phyloP scores from a whole-genome alignment of 169 alveolate genomes.

The Babesia bovis region DNA sequence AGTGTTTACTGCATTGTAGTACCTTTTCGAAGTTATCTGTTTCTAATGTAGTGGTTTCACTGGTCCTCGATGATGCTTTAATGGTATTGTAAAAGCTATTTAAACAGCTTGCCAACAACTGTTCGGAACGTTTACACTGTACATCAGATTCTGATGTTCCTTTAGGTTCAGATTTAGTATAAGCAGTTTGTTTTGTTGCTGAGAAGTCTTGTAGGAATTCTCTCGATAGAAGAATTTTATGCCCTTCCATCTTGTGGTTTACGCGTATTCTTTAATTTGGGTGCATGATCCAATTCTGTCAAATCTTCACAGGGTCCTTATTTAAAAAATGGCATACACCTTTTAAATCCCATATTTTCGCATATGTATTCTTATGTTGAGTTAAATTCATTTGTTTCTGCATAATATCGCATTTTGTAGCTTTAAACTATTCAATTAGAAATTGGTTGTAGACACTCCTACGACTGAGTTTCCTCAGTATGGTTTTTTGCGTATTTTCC shows the following conservation, averaged over 20 bases:
- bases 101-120: slow-evolving; percentile 33
- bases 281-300: too few relatives aligned
- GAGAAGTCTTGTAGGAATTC: slow-evolving; percentile 59
- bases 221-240: slow-evolving; percentile 40
- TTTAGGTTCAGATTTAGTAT: background rate
- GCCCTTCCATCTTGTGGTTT: slow-evolving; percentile 27
- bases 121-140: slow-evolving; percentile 31
- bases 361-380: too few relatives aligned
- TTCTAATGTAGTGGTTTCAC: slow-evolving; percentile 1
- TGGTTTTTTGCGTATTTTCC: slow-evolving; percentile 9
- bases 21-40: slow-evolving; percentile 12
- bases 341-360: too few relatives aligned
- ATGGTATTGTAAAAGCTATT: slow-evolving; percentile 22
- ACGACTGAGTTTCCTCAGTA: background rate
- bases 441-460: slow-evolving; percentile 9
- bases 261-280: too few relatives aligned
- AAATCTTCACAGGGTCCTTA: too few relatives aligned
- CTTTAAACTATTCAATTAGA: slow-evolving; percentile 1
- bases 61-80: background rate
- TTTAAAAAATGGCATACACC: too few relatives aligned
- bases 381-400: too few relatives aligned
- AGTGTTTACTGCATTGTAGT: slow-evolving; percentile 40
- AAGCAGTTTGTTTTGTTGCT: slow-evolving; percentile 6
- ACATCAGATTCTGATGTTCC: background rate
- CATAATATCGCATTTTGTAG: too few relatives aligned